These are phyloP conservation scores for Penicillium verrucosum DNA, from an alignment of 2,329 filamentous ascomycete species.

Conservation along the genomic window DNA sequence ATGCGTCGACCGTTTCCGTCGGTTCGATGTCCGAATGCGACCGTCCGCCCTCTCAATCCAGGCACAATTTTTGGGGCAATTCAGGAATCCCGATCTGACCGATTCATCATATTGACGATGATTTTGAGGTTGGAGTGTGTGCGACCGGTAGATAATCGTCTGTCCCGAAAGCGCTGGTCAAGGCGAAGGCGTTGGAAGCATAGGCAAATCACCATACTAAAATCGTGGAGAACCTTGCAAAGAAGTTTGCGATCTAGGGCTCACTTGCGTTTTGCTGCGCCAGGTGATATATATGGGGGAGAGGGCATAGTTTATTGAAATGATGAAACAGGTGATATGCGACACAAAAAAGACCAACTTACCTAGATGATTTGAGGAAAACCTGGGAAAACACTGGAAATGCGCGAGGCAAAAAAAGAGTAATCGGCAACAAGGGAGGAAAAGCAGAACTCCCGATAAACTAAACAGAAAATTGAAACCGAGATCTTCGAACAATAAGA, in stretches of 20 bases:
- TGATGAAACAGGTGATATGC: conserved; percentile 18
- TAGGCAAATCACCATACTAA: background rate
- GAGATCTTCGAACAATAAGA: conserved; percentile 26
- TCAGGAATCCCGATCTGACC: background rate
- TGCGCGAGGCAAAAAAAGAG: conserved; percentile 19
- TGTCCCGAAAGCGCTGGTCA: conserved; percentile 3
- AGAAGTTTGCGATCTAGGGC: background rate
- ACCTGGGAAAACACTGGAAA: conserved; percentile 19
- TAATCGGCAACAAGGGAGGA: conserved; percentile 18
- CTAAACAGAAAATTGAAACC: conserved; percentile 24
- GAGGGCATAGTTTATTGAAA: background rate
- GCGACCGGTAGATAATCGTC: background rate
- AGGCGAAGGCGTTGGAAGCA: background rate
- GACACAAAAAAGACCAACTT: conserved; percentile 11
- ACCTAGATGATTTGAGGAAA: conserved; percentile 18
- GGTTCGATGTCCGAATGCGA: conserved; percentile 13
- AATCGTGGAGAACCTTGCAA: background rate
- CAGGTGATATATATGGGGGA: background rate
- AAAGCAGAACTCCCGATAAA: conserved; percentile 29
- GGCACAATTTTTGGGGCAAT: background rate
- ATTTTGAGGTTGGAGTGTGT: background rate
- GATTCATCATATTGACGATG: background rate
- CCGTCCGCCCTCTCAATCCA: conserved; percentile 5
- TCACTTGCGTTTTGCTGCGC: background rate
- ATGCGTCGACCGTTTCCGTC: conserved; percentile 25